Percentiles rank a stretch among this genome's conserved stretches.
Evolutionary conservation across 2,329 filamentous ascomycete genomes (phyloP).

Genomic region (Xylariaceae sp.): DNA sequence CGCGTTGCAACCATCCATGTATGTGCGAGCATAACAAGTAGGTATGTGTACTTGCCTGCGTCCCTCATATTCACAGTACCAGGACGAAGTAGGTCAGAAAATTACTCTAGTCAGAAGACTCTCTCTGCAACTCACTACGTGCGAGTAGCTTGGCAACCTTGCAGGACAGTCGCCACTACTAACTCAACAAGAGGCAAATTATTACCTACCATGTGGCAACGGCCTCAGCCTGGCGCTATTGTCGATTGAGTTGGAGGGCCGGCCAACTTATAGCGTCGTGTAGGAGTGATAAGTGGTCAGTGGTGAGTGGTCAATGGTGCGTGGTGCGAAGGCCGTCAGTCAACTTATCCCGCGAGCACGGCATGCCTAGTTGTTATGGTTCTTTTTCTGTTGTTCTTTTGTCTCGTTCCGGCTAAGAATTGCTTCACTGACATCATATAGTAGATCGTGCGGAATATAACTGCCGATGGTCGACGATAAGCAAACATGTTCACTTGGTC

Average conservation of each 20-base stretch:
- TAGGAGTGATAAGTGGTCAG: too few species aligned
- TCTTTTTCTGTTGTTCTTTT: not conserved
- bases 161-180: not conserved
- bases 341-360: too few species aligned
- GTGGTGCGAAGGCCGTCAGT: too few species aligned
- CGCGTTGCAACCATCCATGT: not conserved
- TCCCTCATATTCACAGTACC: not conserved
- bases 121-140: not conserved
- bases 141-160: not conserved
- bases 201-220: constrained; percentile 17
- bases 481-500: not conserved
- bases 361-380: not conserved
- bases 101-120: not conserved
- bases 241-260: not conserved
- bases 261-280: not conserved
- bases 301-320: too few species aligned
- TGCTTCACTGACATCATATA: not conserved
- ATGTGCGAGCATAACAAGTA: too few species aligned
- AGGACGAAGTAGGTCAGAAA: not conserved
- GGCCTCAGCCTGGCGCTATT: constrained; percentile 2
- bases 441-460: not conserved
- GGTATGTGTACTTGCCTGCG: too few species aligned
- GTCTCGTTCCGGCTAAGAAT: not conserved
- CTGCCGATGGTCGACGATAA: not conserved
- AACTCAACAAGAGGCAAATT: constrained; percentile 12